Percentiles rank a stretch among this genome's conserved stretches.
Conservation (phyloP, 139 green algal species). For the Asterochloris sp. region DNA sequence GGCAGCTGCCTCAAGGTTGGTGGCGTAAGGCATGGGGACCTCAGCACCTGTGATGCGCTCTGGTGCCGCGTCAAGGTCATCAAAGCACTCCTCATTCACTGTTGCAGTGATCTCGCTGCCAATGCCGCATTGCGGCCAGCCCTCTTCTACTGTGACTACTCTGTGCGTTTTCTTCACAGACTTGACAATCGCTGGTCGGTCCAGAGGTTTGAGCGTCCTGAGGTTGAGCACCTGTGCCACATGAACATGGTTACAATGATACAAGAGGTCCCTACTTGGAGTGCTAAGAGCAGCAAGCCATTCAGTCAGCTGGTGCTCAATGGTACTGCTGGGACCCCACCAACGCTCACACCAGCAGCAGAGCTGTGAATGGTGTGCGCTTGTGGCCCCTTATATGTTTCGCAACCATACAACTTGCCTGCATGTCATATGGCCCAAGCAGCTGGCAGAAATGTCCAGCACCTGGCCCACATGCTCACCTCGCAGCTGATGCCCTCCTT, state of each 20-base stretch:
- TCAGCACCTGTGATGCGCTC: slow-evolving; percentile 85
- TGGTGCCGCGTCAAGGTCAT: slow-evolving; percentile 94
- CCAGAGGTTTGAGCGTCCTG: slow-evolving; percentile 89
- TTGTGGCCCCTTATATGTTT: background rate
- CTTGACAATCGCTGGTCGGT: slow-evolving; percentile 80
- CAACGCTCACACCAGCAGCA: too few species aligned
- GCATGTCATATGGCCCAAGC: background rate
- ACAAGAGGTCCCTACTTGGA: background rate
- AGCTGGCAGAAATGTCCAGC: background rate
- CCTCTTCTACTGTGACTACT: slow-evolving; percentile 93
- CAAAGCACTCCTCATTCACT: slow-evolving; percentile 91
- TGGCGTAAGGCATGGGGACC: slow-evolving; percentile 96
- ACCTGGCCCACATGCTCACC: slow-evolving; percentile 38
- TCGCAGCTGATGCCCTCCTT: slow-evolving; percentile 90
- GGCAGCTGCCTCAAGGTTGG: slow-evolving; percentile 82
- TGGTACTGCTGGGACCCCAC: background rate
- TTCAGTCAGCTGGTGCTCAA: background rate
- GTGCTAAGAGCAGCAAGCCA: background rate
- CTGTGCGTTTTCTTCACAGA: slow-evolving; percentile 89
- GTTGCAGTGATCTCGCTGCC: slow-evolving; percentile 74
- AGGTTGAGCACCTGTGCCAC: slow-evolving; percentile 89
- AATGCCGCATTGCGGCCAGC: slow-evolving; percentile 93
- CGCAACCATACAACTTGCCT: background rate
- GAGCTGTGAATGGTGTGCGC: background rate
- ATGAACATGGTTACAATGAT: background rate